Percentiles rank a stretch among this genome's conserved stretches.
These are phyloP conservation scores for Hymenoscyphus fructigenus DNA, from an alignment of 2,329 filamentous ascomycete genomes.

Conservation along the genomic window DNA sequence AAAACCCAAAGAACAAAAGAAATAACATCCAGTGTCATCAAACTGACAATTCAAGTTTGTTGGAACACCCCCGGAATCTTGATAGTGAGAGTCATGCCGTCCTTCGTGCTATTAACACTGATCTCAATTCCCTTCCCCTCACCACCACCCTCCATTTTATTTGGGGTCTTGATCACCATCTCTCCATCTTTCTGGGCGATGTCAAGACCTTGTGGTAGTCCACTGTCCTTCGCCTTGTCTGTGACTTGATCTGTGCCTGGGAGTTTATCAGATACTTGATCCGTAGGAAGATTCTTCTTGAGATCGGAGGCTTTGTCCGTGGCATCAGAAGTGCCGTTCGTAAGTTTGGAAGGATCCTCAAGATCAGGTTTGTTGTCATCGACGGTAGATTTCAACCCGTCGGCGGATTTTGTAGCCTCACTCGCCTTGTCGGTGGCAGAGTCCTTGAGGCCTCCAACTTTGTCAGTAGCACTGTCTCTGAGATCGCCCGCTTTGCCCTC, in stretches of 20 bases:
- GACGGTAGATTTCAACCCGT: background rate
- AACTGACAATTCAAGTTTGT: constrained; percentile 11
- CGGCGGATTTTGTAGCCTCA: background rate
- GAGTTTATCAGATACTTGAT: background rate
- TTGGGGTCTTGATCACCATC: constrained; percentile 12
- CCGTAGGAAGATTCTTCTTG: constrained; percentile 3
- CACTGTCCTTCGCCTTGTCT: constrained; percentile 10
- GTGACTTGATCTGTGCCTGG: constrained; percentile 1
- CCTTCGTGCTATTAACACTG: constrained; percentile 28
- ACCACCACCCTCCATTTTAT: background rate
- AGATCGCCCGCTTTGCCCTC: background rate
- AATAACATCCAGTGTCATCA: background rate
- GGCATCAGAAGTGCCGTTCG: background rate
- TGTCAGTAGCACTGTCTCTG: background rate
- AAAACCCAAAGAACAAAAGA: background rate
- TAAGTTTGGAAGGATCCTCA: background rate
- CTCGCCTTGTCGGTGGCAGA: background rate
- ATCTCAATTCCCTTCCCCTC: constrained; percentile 29
- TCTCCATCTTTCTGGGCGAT: constrained; percentile 9
- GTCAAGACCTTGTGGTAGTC: constrained; percentile 3
- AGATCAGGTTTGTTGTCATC: background rate
- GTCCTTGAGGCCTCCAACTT: background rate
- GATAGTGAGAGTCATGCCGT: constrained; percentile 30
- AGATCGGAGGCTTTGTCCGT: background rate
- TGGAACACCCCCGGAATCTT: constrained; percentile 27